phyloP scores from a whole-genome alignment of 2,329 filamentous ascomycete species.

The Ophiostoma australiae region DNA sequence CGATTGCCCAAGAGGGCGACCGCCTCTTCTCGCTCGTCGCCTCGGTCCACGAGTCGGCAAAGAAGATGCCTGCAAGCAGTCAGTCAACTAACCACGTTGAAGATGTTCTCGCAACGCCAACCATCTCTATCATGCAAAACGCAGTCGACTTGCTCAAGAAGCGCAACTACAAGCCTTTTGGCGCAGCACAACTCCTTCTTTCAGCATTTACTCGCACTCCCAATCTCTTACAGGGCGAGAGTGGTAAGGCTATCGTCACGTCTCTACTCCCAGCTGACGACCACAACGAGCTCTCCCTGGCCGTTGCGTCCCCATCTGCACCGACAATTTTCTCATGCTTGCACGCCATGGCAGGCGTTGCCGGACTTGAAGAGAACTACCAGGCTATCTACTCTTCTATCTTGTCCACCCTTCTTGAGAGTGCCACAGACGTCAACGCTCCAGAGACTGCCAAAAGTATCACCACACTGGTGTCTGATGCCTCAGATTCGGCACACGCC shows the following conservation, averaged over 20 bases:
- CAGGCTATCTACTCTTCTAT: conserved; percentile 33
- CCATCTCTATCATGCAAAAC: conserved; percentile 32
- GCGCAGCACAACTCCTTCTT: conserved; percentile 46
- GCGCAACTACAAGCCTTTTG: conserved; percentile 55
- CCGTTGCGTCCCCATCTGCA: conserved; percentile 66
- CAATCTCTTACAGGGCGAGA: conserved; percentile 37
- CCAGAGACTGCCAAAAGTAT: conserved; percentile 36
- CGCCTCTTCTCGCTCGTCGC: conserved; percentile 62
- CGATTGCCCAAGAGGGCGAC: conserved; percentile 59
- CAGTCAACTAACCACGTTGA: conserved; percentile 22
- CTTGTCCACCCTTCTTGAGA: conserved; percentile 39
- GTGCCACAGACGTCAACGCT: conserved; percentile 26
- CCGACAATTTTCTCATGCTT: conserved; percentile 62
- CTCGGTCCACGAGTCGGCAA: conserved; percentile 36
- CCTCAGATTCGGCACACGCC: conserved; percentile 34
- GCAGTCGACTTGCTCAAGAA: conserved; percentile 43
- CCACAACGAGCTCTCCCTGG: conserved; percentile 48
- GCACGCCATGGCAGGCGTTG: conserved; percentile 47
- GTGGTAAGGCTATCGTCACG: conserved; percentile 37
- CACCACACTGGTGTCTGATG: conserved; percentile 45
- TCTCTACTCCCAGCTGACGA: conserved; percentile 48
- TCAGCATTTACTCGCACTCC: conserved; percentile 40
- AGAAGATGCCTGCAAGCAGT: conserved; percentile 16
- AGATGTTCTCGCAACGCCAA: conserved; percentile 31
- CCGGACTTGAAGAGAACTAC: conserved; percentile 38